Evolutionary conservation across 1,139 yeast genomes (phyloP), one percentile per base, ranked within the genome.

Genomic region (Candida tropicalis): DNA sequence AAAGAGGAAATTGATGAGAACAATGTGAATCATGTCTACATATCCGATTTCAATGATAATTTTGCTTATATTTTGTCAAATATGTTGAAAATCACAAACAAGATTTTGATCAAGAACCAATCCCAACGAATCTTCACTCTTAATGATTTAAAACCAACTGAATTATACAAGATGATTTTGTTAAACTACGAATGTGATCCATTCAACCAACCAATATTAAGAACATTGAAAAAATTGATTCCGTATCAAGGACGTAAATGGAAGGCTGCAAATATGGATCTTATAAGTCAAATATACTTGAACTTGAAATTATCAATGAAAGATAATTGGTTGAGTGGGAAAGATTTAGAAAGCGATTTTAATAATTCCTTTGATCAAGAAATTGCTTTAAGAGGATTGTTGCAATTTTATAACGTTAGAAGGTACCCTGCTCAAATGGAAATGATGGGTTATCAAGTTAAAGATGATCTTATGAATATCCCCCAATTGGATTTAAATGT

Each of bases 161-260:
- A 77, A 36, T 56, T 70, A 13, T 66, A 77, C 42, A 72, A 72
- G 47, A 61, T 72, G 59, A 53, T 73, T 4, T 42, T 78, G 57
- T 48, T 75, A 32, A 73, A 75, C 39, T 70, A 86, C 35, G 82
- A 83, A 52, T 89, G 87, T 55, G 60, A 69, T 12, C 73, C 76
- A n/a, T 63, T 90, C 23, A 83, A 87, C 63, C 70, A 68, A 35
- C 90, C 95, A 2, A 82, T 87, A 3, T 68, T 91, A 52, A 84
- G 82, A 55, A 76, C 84, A 1, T 70, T 91, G 48, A 90, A 88
- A 60, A 84, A 88, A 49, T 75, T 90, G 40, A 83, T 91, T 0
- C 97, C 98, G 0, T 89, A 85, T 62, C 91, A 88, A 54, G 97
- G 97, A 15, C 81, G 95, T 47, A 90, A 91, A 62, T 93, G 99